phyloP scores from a whole-genome alignment of 1,284 basidiomycete genomes.

The Xerocomus amazonicus region DNA sequence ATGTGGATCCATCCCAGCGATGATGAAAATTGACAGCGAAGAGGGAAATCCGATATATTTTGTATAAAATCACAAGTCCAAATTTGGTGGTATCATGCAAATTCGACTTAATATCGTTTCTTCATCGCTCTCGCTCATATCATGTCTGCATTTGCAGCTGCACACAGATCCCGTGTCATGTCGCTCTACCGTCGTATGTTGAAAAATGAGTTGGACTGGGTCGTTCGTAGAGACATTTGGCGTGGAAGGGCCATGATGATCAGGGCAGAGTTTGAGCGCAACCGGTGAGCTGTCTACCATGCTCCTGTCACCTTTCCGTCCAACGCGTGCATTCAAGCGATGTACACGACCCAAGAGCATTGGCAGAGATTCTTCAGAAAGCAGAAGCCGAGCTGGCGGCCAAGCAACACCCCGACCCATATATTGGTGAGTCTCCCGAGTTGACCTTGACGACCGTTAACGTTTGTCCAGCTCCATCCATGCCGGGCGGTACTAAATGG shows the following conservation, averaged over 20 bases:
- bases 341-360: slow-evolving; percentile 82
- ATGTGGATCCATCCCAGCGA: slow-evolving; percentile 63
- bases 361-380: slow-evolving; percentile 76
- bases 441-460: slow-evolving; percentile 1
- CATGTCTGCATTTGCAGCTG: slow-evolving; percentile 33
- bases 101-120: slow-evolving; percentile 14
- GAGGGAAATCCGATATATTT: neutral
- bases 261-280: slow-evolving; percentile 87
- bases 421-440: slow-evolving; percentile 61
- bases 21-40: neutral
- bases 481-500: slow-evolving; percentile 89
- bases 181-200: slow-evolving; percentile 87
- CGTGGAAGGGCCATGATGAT: slow-evolving; percentile 80
- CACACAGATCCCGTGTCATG: slow-evolving; percentile 86
- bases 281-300: slow-evolving; percentile 59
- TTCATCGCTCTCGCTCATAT: slow-evolving; percentile 49
- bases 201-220: slow-evolving; percentile 87
- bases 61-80: slow-evolving; percentile 8
- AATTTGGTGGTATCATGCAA: slow-evolving; percentile 15
- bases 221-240: slow-evolving; percentile 82
- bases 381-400: slow-evolving; percentile 75
- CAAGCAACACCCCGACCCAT: slow-evolving; percentile 85
- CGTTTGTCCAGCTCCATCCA: slow-evolving; percentile 55
- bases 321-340: slow-evolving; percentile 48
- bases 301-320: neutral